Evolutionary conservation across 345 rosid genomes (phyloP).

Genomic region (Gossypium herbaceum): DNA sequence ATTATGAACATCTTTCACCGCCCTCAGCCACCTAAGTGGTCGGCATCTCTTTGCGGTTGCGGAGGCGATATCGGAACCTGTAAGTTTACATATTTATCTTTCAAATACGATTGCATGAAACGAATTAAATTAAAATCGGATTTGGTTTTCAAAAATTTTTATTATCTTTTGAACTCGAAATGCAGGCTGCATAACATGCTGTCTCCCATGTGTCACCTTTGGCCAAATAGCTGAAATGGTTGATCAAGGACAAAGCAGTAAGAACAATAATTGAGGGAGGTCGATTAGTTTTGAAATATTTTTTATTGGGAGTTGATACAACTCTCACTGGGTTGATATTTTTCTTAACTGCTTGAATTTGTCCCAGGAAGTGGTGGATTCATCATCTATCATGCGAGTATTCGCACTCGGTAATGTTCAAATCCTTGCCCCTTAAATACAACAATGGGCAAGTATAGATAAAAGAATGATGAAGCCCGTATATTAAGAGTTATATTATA

Average conservation of each 20-base stretch:
- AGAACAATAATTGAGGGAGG: background rate
- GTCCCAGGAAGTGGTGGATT: too few species aligned
- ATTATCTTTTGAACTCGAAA: background rate
- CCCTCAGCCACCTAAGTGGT: constrained; percentile 14
- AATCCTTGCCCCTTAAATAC: background rate
- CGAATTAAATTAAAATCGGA: background rate
- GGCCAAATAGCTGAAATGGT: constrained; percentile 9
- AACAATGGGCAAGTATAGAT: too few species aligned
- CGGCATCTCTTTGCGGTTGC: constrained; percentile 1
- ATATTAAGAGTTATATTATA: too few species aligned
- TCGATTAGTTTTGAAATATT: too few species aligned
- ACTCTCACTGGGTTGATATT: too few species aligned
- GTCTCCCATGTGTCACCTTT: background rate
- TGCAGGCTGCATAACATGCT: constrained; percentile 9
- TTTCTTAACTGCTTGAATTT: too few species aligned
- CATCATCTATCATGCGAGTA: too few species aligned
- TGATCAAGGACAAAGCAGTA: background rate
- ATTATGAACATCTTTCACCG: background rate
- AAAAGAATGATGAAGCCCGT: too few species aligned
- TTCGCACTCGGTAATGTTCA: too few species aligned
- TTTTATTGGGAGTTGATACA: too few species aligned
- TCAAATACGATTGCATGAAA: background rate
- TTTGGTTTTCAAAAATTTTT: background rate
- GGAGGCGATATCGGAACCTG: background rate
- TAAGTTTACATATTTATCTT: constrained; percentile 1